These are phyloP conservation scores for Periconia sp. DNA, from an alignment of 2,329 filamentous ascomycete species.

Conservation along the genomic window DNA sequence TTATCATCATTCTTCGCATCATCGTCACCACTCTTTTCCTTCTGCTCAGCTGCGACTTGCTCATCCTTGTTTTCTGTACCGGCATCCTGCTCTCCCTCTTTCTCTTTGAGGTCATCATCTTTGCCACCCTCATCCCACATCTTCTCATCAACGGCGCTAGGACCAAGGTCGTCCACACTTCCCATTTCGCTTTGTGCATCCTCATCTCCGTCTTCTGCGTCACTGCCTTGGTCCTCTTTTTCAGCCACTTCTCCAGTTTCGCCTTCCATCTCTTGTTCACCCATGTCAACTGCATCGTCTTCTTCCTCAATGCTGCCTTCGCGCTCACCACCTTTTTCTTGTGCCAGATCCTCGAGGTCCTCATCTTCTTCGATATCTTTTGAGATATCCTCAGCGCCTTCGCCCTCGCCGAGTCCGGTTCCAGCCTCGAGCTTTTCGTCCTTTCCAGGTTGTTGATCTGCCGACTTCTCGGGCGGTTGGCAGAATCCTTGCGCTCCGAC, in stretches of 20 bases:
- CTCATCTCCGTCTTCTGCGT: constrained; percentile 59
- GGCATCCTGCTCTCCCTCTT: constrained; percentile 67
- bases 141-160: constrained; percentile 93
- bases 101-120: constrained; percentile 81
- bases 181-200: constrained; percentile 86
- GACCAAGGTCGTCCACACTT: constrained; percentile 88
- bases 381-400: constrained; percentile 96
- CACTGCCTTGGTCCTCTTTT: constrained; percentile 65
- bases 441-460: constrained; percentile 68
- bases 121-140: constrained; percentile 93
- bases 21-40: constrained; percentile 66
- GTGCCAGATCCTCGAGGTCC: constrained; percentile 87
- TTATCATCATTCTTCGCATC: constrained; percentile 62
- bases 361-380: constrained; percentile 96
- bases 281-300: constrained; percentile 89
- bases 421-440: constrained; percentile 85
- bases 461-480: constrained; percentile 78
- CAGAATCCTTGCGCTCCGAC: constrained; percentile 90
- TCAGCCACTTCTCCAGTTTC: constrained; percentile 69
- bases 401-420: constrained; percentile 91
- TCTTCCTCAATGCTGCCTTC: constrained; percentile 75
- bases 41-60: constrained; percentile 54
- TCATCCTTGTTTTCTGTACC: constrained; percentile 58
- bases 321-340: constrained; percentile 72
- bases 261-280: constrained; percentile 88